Evolutionary conservation across 2,329 filamentous ascomycete genomes (phyloP), one percentile per base, ranked within the genome.

Genomic region (Claviceps sp.): DNA sequence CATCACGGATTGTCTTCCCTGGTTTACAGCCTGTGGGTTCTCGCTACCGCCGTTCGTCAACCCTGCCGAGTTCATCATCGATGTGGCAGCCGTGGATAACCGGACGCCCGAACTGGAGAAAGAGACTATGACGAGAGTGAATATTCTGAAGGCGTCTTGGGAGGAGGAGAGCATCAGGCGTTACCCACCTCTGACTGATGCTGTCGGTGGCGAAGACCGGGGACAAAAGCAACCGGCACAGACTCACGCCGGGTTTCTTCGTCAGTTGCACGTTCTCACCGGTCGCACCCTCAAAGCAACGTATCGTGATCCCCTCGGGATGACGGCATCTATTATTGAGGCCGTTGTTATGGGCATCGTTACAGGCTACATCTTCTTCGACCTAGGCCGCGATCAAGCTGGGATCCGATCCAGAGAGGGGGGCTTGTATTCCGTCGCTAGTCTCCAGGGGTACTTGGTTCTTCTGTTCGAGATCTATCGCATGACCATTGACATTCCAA

Each of bases 401-500:
- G 86, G 86, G 0, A 89, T 90, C 47, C 76, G 85, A 24, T 89
- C 85, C 26, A 75, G 85, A 1, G 70, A 89, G 63, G 86, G 84
- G 48, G 84, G 82, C 5, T 66, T 90, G 0, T 90, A 89, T 59
- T 87, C 79, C 2, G 80, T 83, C 0, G 75, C 83, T 6, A 83
- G 79, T 4, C 71, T 90, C 5, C 86, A 90, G 60, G 85, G 85
- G 1, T 90, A 90, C 60, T 72, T 90, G 3, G 82, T 89, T 48
- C 71, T 90, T 11, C 72, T 89, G 13, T 89, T 87, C 55, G 87
- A 90, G 64, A 82, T 80, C 0, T 90, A 87, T 59, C 79, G 87
- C 4, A 68, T 90, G 53, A 87, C 83, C 0, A 76, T 85, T 48
- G 86, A 90, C 56, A 87, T 90, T 14, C 78, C 79, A 26, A 73